Conservation (phyloP, 2,329 filamentous ascomycete species). For the Clonostachys sp. region DNA sequence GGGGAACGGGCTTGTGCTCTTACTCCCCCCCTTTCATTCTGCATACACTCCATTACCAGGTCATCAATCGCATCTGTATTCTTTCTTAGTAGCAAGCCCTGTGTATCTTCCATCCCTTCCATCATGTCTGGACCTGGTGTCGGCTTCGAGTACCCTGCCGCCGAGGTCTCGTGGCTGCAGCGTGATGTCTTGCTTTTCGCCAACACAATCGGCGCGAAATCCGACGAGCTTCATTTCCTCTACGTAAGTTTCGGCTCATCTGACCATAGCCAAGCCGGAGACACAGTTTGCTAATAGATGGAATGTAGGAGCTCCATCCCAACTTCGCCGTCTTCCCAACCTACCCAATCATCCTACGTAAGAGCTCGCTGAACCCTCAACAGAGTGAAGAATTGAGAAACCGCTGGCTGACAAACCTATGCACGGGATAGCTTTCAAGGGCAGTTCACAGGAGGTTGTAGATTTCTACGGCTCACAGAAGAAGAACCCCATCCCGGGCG, state of each 20-base stretch:
- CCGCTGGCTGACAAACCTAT: neutral
- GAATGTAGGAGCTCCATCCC: conserved; percentile 73
- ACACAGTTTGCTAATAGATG: conserved; percentile 1
- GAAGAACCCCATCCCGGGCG: conserved; percentile 63
- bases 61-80: too few relatives aligned
- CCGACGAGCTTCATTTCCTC: conserved; percentile 89
- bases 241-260: conserved; percentile 51
- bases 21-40: neutral
- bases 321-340: conserved; percentile 86
- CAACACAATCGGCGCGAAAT: conserved; percentile 77
- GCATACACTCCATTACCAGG: neutral
- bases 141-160: conserved; percentile 75
- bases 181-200: conserved; percentile 87
- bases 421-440: conserved; percentile 62
- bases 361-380: conserved; percentile 14
- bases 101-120: too few relatives aligned
- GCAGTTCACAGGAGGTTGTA: conserved; percentile 68
- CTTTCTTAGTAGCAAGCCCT: too few relatives aligned
- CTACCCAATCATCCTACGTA: conserved; percentile 76
- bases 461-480: conserved; percentile 77
- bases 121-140: conserved; percentile 45
- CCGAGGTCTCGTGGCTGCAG: conserved; percentile 80
- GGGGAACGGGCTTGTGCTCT: neutral
- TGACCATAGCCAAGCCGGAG: too few relatives aligned
- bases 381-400: neutral